Evolutionary conservation across 257 asterid genomes (phyloP).

Genomic region (Lycium barbarum): DNA sequence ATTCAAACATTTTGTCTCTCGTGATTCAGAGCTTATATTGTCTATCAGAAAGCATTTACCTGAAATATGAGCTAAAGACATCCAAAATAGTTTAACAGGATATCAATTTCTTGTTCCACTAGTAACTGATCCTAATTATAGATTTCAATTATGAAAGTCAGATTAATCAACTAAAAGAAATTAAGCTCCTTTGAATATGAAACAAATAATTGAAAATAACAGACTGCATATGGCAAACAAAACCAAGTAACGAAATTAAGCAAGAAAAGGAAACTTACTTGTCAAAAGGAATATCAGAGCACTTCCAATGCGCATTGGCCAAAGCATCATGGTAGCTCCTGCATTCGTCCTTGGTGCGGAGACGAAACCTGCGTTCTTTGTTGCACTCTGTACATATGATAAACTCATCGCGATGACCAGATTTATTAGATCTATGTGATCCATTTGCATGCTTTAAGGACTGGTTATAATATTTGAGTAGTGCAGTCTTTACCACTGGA

Average conservation of each 20-base stretch:
- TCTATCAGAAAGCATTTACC: too few relatives aligned
- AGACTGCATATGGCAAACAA: not conserved
- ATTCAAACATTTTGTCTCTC: too few relatives aligned
- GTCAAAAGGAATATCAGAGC: conserved; percentile 52
- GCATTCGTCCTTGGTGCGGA: conserved; percentile 54
- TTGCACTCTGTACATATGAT: conserved; percentile 48
- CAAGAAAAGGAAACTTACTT: conserved; percentile 42
- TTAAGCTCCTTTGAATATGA: not conserved
- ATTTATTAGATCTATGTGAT: conserved; percentile 41
- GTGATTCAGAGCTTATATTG: too few relatives aligned
- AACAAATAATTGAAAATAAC: not conserved
- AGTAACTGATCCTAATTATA: not conserved
- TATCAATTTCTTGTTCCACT: not conserved
- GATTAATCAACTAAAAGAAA: not conserved
- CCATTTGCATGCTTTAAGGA: conserved; percentile 48
- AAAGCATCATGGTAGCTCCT: conserved; percentile 57
- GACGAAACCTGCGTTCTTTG: conserved; percentile 53
- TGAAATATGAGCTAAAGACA: not conserved
- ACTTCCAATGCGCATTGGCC: conserved; percentile 44
- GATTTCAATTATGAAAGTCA: not conserved
- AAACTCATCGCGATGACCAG: conserved; percentile 56
- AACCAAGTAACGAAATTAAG: not conserved
- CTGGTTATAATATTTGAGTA: conserved; percentile 54
- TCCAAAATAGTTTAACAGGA: not conserved
- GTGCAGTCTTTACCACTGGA: conserved; percentile 50